Conservation (phyloP, 768 basidiomycete genomes). For the Coprinopsis marcescibilis region DNA sequence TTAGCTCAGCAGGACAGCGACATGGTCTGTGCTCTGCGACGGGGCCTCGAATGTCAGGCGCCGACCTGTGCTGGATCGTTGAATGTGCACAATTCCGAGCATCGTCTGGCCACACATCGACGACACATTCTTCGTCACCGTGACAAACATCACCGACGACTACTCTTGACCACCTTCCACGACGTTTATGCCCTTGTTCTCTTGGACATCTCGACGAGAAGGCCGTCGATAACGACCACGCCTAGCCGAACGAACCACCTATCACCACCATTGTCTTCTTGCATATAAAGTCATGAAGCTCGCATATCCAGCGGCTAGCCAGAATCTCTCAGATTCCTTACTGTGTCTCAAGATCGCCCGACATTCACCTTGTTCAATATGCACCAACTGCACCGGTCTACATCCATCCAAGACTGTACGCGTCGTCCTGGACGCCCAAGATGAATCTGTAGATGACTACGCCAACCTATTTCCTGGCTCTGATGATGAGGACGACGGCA, state of each 20-base stretch:
- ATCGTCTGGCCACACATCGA: background rate
- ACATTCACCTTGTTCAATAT: constrained; percentile 66
- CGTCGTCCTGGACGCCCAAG: constrained; percentile 47
- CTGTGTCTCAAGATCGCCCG: constrained; percentile 76
- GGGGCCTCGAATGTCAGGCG: too few species aligned
- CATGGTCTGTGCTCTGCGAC: too few species aligned
- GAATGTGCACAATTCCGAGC: too few species aligned
- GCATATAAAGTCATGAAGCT: constrained; percentile 44
- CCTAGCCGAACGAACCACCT: background rate
- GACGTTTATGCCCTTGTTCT: background rate
- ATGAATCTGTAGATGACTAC: constrained; percentile 1
- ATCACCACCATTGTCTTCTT: constrained; percentile 9
- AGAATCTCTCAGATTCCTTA: constrained; percentile 42
- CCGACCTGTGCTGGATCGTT: too few species aligned
- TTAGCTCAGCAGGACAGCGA: too few species aligned
- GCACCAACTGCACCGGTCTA: constrained; percentile 63
- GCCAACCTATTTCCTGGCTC: constrained; percentile 39
- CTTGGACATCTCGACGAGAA: background rate
- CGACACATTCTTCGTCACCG: background rate
- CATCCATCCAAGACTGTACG: constrained; percentile 55
- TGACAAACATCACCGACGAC: background rate
- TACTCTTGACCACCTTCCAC: background rate
- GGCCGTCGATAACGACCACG: constrained; percentile 1
- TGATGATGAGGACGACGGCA: constrained; percentile 65
- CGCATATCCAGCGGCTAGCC: constrained; percentile 61